These are phyloP conservation scores for Colletotrichum orchidophilum DNA, from an alignment of 2,329 filamentous ascomycete species.

Conservation along the genomic window DNA sequence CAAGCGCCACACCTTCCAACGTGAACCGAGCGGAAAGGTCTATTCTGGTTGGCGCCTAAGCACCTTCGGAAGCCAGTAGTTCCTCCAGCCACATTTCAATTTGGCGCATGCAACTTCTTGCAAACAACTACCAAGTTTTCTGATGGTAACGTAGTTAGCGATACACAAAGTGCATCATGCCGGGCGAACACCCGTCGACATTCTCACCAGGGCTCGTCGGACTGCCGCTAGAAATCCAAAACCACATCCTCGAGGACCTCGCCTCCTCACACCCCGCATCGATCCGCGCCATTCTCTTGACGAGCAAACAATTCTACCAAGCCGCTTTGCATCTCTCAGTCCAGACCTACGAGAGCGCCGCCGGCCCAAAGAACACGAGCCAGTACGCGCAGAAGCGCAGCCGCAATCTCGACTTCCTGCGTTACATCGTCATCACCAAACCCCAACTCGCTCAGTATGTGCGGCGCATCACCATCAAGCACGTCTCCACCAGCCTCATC, in stretches of 20 bases:
- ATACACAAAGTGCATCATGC: not conserved
- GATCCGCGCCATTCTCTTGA: not conserved
- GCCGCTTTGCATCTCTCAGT: not conserved
- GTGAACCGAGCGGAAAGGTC: not conserved
- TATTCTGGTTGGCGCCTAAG: not conserved
- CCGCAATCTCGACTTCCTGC: slow-evolving; percentile 3
- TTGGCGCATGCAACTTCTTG: not conserved
- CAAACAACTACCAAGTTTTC: slow-evolving; percentile 6
- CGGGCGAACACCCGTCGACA: not conserved
- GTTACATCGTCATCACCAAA: slow-evolving; percentile 4
- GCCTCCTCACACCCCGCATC: not conserved
- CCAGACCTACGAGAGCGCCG: not conserved
- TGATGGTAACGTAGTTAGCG: too few relatives aligned
- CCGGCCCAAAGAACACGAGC: not conserved
- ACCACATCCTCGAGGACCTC: not conserved
- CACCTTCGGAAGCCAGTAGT: too few relatives aligned
- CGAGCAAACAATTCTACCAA: slow-evolving; percentile 1
- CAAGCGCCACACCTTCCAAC: not conserved
- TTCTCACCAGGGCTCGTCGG: not conserved
- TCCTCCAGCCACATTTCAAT: not conserved
- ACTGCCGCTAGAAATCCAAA: not conserved
- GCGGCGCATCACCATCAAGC: not conserved
- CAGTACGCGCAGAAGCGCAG: slow-evolving; percentile 2
- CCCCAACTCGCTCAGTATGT: not conserved
- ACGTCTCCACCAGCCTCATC: slow-evolving; percentile 8